These are phyloP conservation scores for Chaetomium cochliodes DNA, from an alignment of 495 filamentous ascomycete genomes.

Conservation along the genomic window DNA sequence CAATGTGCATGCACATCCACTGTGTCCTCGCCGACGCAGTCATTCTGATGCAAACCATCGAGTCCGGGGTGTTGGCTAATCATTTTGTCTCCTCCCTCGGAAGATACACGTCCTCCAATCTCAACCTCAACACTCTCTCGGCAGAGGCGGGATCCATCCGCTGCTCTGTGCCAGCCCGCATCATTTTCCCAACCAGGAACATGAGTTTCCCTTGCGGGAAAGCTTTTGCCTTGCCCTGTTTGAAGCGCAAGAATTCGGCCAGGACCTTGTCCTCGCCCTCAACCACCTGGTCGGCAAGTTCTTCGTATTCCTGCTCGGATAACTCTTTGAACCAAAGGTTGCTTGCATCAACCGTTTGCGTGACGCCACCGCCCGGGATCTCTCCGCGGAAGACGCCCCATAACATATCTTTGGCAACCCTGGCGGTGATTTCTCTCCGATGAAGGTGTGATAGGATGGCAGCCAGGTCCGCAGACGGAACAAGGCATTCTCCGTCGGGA, in stretches of 20 bases:
- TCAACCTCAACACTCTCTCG: conserved; percentile 59
- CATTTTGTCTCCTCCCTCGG: conserved; percentile 1
- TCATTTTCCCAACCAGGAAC: conserved; percentile 91
- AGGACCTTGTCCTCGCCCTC: conserved; percentile 60
- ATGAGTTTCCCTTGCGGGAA: conserved; percentile 69
- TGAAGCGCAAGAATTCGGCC: conserved; percentile 65
- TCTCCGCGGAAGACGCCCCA: conserved; percentile 52
- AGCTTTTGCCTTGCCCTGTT: conserved; percentile 40
- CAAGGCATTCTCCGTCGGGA: conserved; percentile 43
- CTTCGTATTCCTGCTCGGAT: conserved; percentile 56
- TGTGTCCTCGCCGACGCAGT: background rate
- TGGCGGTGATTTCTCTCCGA: conserved; percentile 67
- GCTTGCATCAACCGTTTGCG: conserved; percentile 62
- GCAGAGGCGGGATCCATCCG: conserved; percentile 74
- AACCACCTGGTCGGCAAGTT: conserved; percentile 52
- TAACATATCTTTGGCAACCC: conserved; percentile 72
- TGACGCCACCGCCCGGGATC: conserved; percentile 46
- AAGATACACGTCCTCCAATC: conserved; percentile 30
- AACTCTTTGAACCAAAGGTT: conserved; percentile 66
- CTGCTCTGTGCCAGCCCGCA: conserved; percentile 70
- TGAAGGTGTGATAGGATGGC: conserved; percentile 65
- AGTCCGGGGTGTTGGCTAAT: background rate
- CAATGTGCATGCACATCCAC: background rate
- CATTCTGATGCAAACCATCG: background rate
- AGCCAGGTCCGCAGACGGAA: conserved; percentile 62